Conservation (phyloP, 2,329 filamentous ascomycete species). For the Epichloe festucae region DNA sequence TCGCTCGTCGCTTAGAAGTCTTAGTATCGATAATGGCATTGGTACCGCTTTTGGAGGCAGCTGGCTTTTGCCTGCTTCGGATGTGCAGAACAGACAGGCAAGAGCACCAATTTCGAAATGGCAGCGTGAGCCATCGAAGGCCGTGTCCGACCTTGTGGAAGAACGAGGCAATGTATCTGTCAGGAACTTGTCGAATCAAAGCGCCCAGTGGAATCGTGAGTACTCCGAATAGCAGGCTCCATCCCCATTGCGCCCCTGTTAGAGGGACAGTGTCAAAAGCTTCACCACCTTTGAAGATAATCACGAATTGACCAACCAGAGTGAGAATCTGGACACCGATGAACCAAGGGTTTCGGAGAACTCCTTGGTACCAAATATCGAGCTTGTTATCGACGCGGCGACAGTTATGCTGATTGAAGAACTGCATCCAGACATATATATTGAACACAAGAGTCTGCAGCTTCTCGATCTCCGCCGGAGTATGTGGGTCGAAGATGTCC, state of each 20-base stretch:
- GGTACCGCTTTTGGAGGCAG: conserved; percentile 8
- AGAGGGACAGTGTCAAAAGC: conserved; percentile 52
- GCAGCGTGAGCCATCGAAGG: conserved; percentile 10
- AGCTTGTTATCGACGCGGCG: conserved; percentile 71
- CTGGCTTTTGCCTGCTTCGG: conserved; percentile 11
- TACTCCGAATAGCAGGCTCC: conserved; percentile 54
- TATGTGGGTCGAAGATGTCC: conserved; percentile 40
- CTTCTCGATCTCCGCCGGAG: conserved; percentile 18
- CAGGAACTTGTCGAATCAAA: conserved; percentile 28
- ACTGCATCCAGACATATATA: conserved; percentile 81
- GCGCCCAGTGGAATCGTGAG: conserved; percentile 51
- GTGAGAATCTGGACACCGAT: conserved; percentile 54
- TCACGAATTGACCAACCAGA: conserved; percentile 56
- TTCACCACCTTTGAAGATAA: conserved; percentile 55
- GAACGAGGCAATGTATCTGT: conserved; percentile 17
- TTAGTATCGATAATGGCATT: neutral
- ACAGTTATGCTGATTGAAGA: conserved; percentile 74
- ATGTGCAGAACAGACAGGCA: conserved; percentile 11
- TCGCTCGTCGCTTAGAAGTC: neutral
- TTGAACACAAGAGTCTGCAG: conserved; percentile 65
- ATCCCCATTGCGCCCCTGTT: conserved; percentile 54
- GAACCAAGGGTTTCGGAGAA: conserved; percentile 66
- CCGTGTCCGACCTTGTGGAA: conserved; percentile 14
- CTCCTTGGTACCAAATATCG: conserved; percentile 65
- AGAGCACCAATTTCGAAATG: conserved; percentile 10